phyloP scores from a whole-genome alignment of 176 grass and related monocot species.

The Pontederia paniculata region DNA sequence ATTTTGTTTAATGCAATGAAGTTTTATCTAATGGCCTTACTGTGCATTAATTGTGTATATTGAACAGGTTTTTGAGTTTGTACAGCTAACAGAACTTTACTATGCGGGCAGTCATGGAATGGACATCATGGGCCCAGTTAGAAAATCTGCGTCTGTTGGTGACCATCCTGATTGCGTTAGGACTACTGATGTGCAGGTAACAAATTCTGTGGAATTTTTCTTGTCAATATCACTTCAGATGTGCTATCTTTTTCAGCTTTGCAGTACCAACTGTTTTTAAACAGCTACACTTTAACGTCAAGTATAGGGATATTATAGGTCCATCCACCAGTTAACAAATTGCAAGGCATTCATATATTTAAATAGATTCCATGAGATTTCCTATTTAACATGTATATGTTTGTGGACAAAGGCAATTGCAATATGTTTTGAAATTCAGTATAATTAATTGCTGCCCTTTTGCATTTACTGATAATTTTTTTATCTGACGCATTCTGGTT shows the following conservation, averaged over 20 bases:
- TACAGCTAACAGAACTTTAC: constrained; percentile 70
- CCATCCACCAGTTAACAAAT: too few relatives aligned
- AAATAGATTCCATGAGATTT: too few relatives aligned
- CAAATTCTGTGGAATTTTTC: background rate
- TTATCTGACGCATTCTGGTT: too few relatives aligned
- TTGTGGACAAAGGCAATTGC: too few relatives aligned
- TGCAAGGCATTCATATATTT: too few relatives aligned
- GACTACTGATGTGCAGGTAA: constrained; percentile 30
- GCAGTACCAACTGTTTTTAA: too few relatives aligned
- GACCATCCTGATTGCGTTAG: constrained; percentile 5
- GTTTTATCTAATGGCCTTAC: constrained; percentile 3
- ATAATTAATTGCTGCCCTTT: background rate
- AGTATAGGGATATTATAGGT: too few relatives aligned
- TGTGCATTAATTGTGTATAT: background rate
- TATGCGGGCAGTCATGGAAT: constrained; percentile 97
- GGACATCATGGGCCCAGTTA: constrained; percentile 70
- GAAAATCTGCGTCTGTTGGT: constrained; percentile 25
- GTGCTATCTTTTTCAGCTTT: too few relatives aligned
- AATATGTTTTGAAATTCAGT: too few relatives aligned
- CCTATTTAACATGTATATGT: too few relatives aligned
- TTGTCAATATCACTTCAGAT: too few relatives aligned
- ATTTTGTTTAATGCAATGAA: constrained; percentile 7
- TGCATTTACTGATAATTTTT: background rate
- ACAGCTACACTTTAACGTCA: too few relatives aligned
- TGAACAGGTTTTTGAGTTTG: constrained; percentile 68